These are phyloP conservation scores for Quercus bicolor DNA, from an alignment of 306 rosid genomes.

Conservation along the genomic window DNA sequence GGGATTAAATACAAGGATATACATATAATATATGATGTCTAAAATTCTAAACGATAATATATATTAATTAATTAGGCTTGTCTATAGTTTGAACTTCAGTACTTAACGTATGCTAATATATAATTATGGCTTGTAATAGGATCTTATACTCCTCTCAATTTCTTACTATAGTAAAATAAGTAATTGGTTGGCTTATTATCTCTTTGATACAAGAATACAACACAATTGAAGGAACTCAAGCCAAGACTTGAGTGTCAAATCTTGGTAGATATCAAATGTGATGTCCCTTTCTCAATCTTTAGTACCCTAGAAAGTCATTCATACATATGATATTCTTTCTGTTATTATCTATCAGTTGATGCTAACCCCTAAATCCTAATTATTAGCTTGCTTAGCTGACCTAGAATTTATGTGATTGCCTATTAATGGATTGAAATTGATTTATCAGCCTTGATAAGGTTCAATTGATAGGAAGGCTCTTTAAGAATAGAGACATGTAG, in stretches of 20 bases:
- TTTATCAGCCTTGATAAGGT: not conserved
- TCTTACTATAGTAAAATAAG: slow-evolving; percentile 18
- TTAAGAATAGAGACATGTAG: not conserved
- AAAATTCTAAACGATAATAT: not conserved
- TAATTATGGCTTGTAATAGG: slow-evolving; percentile 35
- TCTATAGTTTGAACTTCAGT: slow-evolving; percentile 25
- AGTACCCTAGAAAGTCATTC: not conserved
- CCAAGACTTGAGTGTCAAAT: not conserved
- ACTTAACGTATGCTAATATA: slow-evolving; percentile 3
- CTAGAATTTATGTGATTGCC: not conserved
- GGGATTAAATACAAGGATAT: slow-evolving; percentile 26
- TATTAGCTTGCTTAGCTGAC: no score
- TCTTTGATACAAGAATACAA: slow-evolving; percentile 14
- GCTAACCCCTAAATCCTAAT: no score
- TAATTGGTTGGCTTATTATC: slow-evolving; percentile 13
- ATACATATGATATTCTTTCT: no score
- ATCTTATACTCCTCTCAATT: slow-evolving; percentile 10
- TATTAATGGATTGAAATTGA: not conserved
- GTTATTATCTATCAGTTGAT: no score
- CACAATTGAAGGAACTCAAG: slow-evolving; percentile 4
- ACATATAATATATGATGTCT: not conserved
- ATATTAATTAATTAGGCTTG: slow-evolving; percentile 29
- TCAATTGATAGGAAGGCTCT: not conserved
- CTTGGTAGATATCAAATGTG: not conserved
- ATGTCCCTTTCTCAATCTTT: not conserved